Evolutionary conservation across 208 protist genomes (phyloP).

Genomic region (Angomonas ambiguus): DNA sequence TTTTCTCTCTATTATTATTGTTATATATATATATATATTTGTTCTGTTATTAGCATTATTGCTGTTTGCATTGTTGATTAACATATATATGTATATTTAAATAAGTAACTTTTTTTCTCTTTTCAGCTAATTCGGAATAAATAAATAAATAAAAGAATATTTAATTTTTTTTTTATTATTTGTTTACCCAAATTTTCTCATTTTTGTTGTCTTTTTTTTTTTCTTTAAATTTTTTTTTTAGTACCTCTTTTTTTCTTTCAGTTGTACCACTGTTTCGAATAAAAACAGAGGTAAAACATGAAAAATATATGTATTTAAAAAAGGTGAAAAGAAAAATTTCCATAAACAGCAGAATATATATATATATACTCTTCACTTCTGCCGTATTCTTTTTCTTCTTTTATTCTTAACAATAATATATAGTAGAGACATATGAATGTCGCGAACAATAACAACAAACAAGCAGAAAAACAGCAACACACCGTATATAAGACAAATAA

Average conservation of each 20-base stretch:
- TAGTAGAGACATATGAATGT: too few relatives aligned
- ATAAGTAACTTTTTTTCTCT: conserved; percentile 1
- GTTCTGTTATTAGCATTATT: too few relatives aligned
- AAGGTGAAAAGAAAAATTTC: too few relatives aligned
- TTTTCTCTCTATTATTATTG: conserved; percentile 12
- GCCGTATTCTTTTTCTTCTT: too few relatives aligned
- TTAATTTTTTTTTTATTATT: neutral
- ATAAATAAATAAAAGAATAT: neutral
- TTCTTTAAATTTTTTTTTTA: neutral
- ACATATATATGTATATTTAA: neutral
- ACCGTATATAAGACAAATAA: too few relatives aligned
- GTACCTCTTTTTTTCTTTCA: neutral
- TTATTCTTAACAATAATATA: too few relatives aligned
- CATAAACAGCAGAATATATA: neutral
- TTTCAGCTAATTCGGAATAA: conserved; percentile 10
- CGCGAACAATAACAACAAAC: too few relatives aligned
- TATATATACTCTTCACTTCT: neutral
- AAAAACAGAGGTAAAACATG: too few relatives aligned
- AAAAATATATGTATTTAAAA: too few relatives aligned
- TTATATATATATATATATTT: neutral
- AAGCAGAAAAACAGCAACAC: too few relatives aligned
- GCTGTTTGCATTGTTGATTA: too few relatives aligned
- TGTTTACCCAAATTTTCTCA: neutral
- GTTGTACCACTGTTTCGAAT: too few relatives aligned
- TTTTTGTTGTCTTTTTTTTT: conserved; percentile 8